These are phyloP conservation scores for Pyrenophora graminea DNA, from an alignment of 2,329 filamentous ascomycete species.

Conservation along the genomic window DNA sequence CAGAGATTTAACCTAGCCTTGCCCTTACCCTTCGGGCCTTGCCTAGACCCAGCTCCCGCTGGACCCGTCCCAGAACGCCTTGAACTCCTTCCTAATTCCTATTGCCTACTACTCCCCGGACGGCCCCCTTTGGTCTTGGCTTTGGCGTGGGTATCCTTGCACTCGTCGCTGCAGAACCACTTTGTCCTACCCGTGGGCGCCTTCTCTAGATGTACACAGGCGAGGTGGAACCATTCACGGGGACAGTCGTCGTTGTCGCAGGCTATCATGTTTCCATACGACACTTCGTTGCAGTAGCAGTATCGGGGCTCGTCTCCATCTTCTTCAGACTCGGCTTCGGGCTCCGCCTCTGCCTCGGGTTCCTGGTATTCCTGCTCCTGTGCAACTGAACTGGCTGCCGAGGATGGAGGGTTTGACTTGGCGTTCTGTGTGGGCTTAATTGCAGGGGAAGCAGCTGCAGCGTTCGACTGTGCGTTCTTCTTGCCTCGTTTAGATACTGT, in stretches of 20 bases:
- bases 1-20: slow-evolving; percentile 41
- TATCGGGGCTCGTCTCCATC: slow-evolving; percentile 61
- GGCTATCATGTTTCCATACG: slow-evolving; percentile 69
- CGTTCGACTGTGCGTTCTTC: slow-evolving; percentile 34
- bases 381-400: slow-evolving; percentile 37
- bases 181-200: slow-evolving; percentile 55
- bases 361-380: slow-evolving; percentile 41
- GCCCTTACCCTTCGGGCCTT: slow-evolving; percentile 40
- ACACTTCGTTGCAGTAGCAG: slow-evolving; percentile 68
- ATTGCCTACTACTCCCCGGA: slow-evolving; percentile 46
- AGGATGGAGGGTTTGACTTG: slow-evolving; percentile 41
- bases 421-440: slow-evolving; percentile 26
- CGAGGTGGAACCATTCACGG: slow-evolving; percentile 70
- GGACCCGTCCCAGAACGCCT: slow-evolving; percentile 42
- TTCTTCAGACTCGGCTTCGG: slow-evolving; percentile 42
- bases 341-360: slow-evolving; percentile 39
- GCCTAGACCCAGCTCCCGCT: slow-evolving; percentile 34
- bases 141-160: slow-evolving; percentile 38
- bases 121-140: slow-evolving; percentile 43
- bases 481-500: slow-evolving; percentile 45
- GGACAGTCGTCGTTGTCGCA: slow-evolving; percentile 68
- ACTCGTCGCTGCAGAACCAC: slow-evolving; percentile 49
- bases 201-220: slow-evolving; percentile 64
- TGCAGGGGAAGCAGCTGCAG: slow-evolving; percentile 34
- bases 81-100: slow-evolving; percentile 48